Evolutionary conservation across 2,329 filamentous ascomycete species (phyloP).

Genomic region (Aspergillus melleus): DNA sequence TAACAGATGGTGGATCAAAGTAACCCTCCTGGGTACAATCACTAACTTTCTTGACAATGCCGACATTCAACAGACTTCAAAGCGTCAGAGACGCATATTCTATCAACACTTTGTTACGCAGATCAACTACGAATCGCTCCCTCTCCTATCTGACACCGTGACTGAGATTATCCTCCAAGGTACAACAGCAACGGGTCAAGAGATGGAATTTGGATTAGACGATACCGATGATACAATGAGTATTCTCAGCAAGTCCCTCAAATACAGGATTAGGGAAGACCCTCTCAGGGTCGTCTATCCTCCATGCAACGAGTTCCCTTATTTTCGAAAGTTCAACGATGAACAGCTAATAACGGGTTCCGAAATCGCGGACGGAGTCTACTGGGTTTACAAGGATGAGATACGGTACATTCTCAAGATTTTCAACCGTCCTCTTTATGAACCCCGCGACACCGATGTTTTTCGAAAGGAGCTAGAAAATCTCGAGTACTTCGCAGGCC

Average conservation of each 20-base stretch:
- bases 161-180: constrained; percentile 19
- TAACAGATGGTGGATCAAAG: constrained; percentile 22
- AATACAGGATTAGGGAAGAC: too few species aligned
- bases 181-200: neutral
- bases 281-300: too few species aligned
- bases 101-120: constrained; percentile 16
- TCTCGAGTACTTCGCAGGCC: constrained; percentile 17
- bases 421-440: constrained; percentile 18
- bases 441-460: constrained; percentile 16
- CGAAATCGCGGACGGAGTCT: constrained; percentile 17
- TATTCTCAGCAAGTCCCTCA: too few species aligned
- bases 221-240: too few species aligned
- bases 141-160: constrained; percentile 20
- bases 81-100: constrained; percentile 15
- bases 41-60: constrained; percentile 3
- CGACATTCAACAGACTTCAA: constrained; percentile 10
- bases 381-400: constrained; percentile 8
- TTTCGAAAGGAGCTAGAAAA: constrained; percentile 21
- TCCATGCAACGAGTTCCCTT: too few species aligned
- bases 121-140: constrained; percentile 16
- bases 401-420: constrained; percentile 18
- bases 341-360: too few species aligned
- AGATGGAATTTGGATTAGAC: too few species aligned
- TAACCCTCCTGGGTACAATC: constrained; percentile 14
- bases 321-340: too few species aligned